Conservation (phyloP, 2,329 filamentous ascomycete genomes). For the Pseudogymnoascus sp. region DNA sequence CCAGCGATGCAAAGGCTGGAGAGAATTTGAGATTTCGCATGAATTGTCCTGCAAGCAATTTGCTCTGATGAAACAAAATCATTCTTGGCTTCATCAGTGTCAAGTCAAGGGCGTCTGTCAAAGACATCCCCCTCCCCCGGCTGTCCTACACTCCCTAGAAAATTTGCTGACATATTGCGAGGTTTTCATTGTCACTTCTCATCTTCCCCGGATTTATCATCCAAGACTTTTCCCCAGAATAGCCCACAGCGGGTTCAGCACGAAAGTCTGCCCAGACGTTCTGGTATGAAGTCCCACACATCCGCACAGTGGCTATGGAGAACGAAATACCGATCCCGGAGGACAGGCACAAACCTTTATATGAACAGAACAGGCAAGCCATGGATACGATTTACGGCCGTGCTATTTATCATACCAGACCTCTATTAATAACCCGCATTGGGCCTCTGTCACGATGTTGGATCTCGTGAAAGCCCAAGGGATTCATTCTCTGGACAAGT, state of each 20-base stretch:
- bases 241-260: background rate
- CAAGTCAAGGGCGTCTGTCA: background rate
- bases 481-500: background rate
- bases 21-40: background rate
- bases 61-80: background rate
- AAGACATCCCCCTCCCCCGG: background rate
- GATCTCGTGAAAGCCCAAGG: background rate
- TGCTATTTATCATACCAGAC: background rate
- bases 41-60: background rate
- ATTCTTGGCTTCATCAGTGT: background rate
- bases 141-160: background rate
- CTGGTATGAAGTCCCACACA: background rate
- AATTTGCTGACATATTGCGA: background rate
- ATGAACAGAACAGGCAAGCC: background rate
- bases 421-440: background rate
- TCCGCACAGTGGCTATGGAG: background rate
- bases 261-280: background rate
- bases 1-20: background rate
- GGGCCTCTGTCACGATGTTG: background rate
- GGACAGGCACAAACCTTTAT: background rate
- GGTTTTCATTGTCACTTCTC: background rate
- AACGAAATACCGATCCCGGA: background rate
- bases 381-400: background rate
- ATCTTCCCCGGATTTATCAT: background rate
- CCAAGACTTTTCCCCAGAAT: conserved; percentile 1